Percentiles rank a stretch among this genome's conserved stretches.
Conservation (phyloP, 1,139 yeast species). For the Zygoascus hellenicus region DNA sequence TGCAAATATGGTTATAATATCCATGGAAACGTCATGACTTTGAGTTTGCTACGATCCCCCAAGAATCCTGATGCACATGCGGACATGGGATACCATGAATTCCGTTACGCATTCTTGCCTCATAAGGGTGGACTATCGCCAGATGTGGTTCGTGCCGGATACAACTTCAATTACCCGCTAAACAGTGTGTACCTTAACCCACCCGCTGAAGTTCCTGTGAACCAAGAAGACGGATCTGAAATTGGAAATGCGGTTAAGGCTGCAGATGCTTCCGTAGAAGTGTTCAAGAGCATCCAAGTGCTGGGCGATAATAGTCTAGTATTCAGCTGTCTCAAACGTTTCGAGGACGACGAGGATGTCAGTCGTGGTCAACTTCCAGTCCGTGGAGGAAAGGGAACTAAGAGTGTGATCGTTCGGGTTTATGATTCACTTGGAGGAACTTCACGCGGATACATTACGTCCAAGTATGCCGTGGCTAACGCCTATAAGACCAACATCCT, state of each 20-base stretch:
- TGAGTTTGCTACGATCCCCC: conserved; percentile 77
- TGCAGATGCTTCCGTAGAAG: conserved; percentile 15
- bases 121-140: conserved; percentile 62
- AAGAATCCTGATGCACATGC: conserved; percentile 90
- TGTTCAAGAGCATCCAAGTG: conserved; percentile 28
- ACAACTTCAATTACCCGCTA: conserved; percentile 67
- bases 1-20: conserved; percentile 87
- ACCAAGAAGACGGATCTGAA: conserved; percentile 4
- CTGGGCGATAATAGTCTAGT: conserved; percentile 54
- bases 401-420: conserved; percentile 55
- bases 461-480: conserved; percentile 41
- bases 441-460: conserved; percentile 45
- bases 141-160: conserved; percentile 66
- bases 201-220: conserved; percentile 14
- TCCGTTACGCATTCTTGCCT: conserved; percentile 80
- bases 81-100: conserved; percentile 83
- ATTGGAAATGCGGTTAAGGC: conserved; percentile 11
- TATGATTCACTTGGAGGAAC: conserved; percentile 86
- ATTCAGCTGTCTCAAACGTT: conserved; percentile 75
- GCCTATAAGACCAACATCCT: conserved; percentile 62
- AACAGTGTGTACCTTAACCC: conserved; percentile 19
- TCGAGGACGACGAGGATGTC: conserved; percentile 69
- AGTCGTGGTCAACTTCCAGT: conserved; percentile 38
- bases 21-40: conserved; percentile 82
- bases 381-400: conserved; percentile 42